A percentile compares a stretch with the other conserved stretches of the same genome.
phyloP scores from a whole-genome alignment of 768 basidiomycete genomes.

The Trametes maxima region DNA sequence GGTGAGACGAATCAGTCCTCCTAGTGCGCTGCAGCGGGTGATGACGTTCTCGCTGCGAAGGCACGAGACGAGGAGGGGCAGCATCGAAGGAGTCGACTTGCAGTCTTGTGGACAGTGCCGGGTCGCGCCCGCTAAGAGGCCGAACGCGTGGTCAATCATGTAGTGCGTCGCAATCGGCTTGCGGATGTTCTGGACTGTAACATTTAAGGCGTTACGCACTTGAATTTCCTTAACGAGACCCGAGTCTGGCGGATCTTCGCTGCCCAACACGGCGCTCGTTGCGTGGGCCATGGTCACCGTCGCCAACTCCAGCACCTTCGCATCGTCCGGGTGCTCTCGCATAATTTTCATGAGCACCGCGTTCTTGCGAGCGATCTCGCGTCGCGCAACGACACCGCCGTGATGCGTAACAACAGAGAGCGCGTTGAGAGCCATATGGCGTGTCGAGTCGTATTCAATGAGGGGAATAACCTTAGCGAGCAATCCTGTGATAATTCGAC shows the following conservation, averaged over 20 bases:
- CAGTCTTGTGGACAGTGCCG: conserved; percentile 49
- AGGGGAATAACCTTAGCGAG: conserved; percentile 59
- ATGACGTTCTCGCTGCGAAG: conserved; percentile 58
- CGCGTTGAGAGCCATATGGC: conserved; percentile 56
- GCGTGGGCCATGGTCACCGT: conserved; percentile 55
- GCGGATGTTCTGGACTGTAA: conserved; percentile 44
- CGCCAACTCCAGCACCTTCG: conserved; percentile 49
- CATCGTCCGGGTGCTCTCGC: conserved; percentile 53
- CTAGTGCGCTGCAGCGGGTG: conserved; percentile 52
- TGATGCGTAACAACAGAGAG: conserved; percentile 64
- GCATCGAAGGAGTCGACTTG: conserved; percentile 44
- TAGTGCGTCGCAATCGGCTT: conserved; percentile 45
- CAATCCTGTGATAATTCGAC: conserved; percentile 43
- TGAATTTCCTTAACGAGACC: conserved; percentile 42
- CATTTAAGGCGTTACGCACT: conserved; percentile 42
- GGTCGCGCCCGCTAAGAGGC: conserved; percentile 47
- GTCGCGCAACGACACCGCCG: conserved; percentile 51
- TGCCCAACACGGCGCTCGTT: conserved; percentile 41
- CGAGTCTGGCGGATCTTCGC: conserved; percentile 40
- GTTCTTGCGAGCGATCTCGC: conserved; percentile 52
- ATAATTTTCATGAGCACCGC: conserved; percentile 48
- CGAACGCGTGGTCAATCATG: conserved; percentile 54
- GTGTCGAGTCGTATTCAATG: conserved; percentile 48
- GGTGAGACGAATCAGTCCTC: conserved; percentile 56
- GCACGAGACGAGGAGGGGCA: conserved; percentile 56